phyloP scores from a whole-genome alignment of 345 rosid species.

The Boechera stricta region DNA sequence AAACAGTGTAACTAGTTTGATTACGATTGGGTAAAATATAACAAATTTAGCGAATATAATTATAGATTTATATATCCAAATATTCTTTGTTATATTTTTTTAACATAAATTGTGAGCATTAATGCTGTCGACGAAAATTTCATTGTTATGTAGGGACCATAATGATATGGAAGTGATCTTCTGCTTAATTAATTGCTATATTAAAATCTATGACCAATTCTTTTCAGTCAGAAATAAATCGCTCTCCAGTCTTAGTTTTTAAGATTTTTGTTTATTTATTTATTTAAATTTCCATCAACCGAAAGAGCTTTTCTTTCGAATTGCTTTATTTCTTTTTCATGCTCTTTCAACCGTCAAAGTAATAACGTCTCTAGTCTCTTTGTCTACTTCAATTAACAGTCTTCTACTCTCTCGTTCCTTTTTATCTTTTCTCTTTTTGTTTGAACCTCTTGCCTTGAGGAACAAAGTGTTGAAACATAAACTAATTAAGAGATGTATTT shows the following conservation, averaged over 20 bases:
- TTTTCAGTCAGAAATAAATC: constrained; percentile 29
- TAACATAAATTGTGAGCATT: constrained; percentile 19
- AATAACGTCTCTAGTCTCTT: constrained; percentile 42
- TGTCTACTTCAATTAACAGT: constrained; percentile 32
- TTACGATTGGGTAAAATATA: background rate
- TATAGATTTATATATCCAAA: background rate
- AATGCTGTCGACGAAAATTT: constrained; percentile 34
- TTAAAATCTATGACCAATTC: constrained; percentile 19
- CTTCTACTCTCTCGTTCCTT: background rate
- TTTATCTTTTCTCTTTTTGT: background rate
- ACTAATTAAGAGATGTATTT: background rate
- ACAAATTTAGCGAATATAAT: background rate
- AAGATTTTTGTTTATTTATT: constrained; percentile 12
- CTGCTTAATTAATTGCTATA: constrained; percentile 32
- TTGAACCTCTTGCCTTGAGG: constrained; percentile 25
- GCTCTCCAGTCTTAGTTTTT: constrained; percentile 30
- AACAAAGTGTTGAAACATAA: constrained; percentile 10
- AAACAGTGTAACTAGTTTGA: background rate
- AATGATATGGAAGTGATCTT: constrained; percentile 47
- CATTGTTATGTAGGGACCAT: constrained; percentile 46
- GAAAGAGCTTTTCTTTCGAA: constrained; percentile 45
- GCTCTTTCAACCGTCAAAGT: constrained; percentile 45
- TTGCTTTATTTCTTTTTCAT: constrained; percentile 37
- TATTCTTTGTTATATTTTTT: background rate
- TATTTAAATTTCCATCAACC: constrained; percentile 46